Conservation (phyloP, 1,284 basidiomycete species). For the Papiliotrema terrestris region DNA sequence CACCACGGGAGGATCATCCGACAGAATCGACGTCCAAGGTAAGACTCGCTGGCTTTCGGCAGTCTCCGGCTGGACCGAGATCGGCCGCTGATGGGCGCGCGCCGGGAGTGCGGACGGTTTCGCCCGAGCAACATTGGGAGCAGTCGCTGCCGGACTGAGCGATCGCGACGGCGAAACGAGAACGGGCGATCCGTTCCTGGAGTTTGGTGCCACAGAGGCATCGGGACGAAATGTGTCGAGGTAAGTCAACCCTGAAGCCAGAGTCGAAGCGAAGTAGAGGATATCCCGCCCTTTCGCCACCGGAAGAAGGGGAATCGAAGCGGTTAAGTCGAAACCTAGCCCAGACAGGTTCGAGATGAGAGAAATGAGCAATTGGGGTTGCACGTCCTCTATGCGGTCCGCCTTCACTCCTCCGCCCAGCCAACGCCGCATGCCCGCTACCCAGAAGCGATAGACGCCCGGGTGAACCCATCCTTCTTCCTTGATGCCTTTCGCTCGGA, state of each 20-base stretch:
- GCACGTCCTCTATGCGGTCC: constrained; percentile 27
- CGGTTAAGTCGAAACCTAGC: constrained; percentile 28
- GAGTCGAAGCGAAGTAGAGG: constrained; percentile 35
- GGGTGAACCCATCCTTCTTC: constrained; percentile 42
- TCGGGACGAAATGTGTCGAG: constrained; percentile 22
- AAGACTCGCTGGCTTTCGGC: constrained; percentile 5
- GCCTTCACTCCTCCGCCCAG: constrained; percentile 26
- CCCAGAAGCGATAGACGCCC: constrained; percentile 44
- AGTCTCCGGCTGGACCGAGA: background rate
- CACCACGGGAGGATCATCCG: background rate
- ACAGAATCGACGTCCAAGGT: constrained; percentile 12
- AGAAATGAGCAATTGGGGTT: constrained; percentile 29
- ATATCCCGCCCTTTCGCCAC: constrained; percentile 33
- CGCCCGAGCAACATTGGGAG: background rate
- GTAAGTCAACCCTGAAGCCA: constrained; percentile 26
- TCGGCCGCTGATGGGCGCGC: background rate
- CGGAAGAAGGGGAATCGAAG: constrained; percentile 35
- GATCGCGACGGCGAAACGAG: constrained; percentile 4
- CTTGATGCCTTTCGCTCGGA: constrained; percentile 29
- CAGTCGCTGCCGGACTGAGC: background rate
- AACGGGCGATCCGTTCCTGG: background rate
- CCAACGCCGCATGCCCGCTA: constrained; percentile 40
- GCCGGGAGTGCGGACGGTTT: background rate
- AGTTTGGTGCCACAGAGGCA: background rate
- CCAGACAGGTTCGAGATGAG: constrained; percentile 31